phyloP scores from a whole-genome alignment of 805 yeast species.

The Kuraishia hungarica region DNA sequence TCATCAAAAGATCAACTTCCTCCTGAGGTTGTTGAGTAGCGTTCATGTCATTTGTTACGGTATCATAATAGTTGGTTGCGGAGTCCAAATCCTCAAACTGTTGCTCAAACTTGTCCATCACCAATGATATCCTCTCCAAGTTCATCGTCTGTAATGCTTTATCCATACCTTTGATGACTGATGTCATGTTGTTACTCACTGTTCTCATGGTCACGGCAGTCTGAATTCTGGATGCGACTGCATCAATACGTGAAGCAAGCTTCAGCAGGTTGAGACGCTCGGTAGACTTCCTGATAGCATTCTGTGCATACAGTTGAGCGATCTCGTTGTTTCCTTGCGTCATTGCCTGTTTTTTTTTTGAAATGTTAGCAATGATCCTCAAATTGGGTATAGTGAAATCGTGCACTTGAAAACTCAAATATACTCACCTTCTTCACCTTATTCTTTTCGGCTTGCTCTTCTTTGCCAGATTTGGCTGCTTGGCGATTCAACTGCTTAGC shows the following conservation, averaged over 20 bases:
- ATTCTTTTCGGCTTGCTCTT: conserved; percentile 78
- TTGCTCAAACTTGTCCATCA: conserved; percentile 94
- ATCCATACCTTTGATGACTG: conserved; percentile 93
- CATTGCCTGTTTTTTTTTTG: conserved; percentile 39
- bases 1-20: conserved; percentile 85
- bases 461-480: conserved; percentile 85
- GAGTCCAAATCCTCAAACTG: conserved; percentile 97
- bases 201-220: conserved; percentile 98
- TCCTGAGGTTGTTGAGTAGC: conserved; percentile 92
- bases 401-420: too few relatives aligned
- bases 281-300: conserved; percentile 85
- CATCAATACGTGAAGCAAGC: conserved; percentile 84
- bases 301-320: conserved; percentile 90
- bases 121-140: conserved; percentile 81
- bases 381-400: too few relatives aligned
- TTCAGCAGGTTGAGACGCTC: conserved; percentile 78
- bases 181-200: conserved; percentile 90
- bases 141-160: conserved; percentile 94
- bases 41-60: conserved; percentile 79
- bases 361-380: too few relatives aligned
- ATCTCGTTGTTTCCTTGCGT: conserved; percentile 83
- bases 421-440: conserved; percentile 62
- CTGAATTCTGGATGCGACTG: conserved; percentile 92
- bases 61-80: conserved; percentile 85
- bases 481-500: conserved; percentile 89